phyloP scores from a whole-genome alignment of 768 basidiomycete genomes.

The Auriscalpium vulgare region DNA sequence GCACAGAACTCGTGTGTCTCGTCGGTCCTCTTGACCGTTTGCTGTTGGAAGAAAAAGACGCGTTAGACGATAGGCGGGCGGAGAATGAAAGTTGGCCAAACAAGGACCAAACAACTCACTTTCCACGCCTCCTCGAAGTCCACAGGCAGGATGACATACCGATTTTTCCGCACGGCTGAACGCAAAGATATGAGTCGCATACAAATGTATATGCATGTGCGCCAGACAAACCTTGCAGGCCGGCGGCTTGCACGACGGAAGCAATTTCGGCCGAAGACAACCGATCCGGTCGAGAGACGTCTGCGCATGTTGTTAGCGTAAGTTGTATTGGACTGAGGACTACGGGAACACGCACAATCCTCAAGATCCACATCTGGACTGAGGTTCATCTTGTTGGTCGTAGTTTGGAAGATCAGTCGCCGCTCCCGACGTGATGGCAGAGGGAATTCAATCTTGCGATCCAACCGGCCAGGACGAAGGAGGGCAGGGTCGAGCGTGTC shows the following conservation, averaged over 20 bases:
- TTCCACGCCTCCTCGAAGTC: conserved; percentile 99
- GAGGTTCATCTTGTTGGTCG: conserved; percentile 95
- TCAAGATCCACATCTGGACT: conserved; percentile 97
- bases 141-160: conserved; percentile 91
- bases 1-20: conserved; percentile 96
- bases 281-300: conserved; percentile 93
- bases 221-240: conserved; percentile 72
- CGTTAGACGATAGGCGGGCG: conserved; percentile 21
- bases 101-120: conserved; percentile 62
- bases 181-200: background rate
- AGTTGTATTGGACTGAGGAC: no score
- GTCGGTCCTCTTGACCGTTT: conserved; percentile 93
- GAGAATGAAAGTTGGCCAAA: conserved; percentile 27
- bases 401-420: conserved; percentile 96
- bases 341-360: conserved; percentile 67
- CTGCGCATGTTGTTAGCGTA: conserved; percentile 30
- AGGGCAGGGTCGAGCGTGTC: conserved; percentile 97
- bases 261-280: conserved; percentile 94
- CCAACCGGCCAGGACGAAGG: conserved; percentile 93
- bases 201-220: background rate
- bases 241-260: conserved; percentile 93
- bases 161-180: conserved; percentile 92
- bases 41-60: conserved; percentile 36
- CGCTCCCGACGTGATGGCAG: conserved; percentile 90
- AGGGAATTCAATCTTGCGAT: conserved; percentile 98